Base-by-base conservation (phyloP, 2,329 filamentous ascomycete species). In the Coniochaeta hoffmannii region DNA sequence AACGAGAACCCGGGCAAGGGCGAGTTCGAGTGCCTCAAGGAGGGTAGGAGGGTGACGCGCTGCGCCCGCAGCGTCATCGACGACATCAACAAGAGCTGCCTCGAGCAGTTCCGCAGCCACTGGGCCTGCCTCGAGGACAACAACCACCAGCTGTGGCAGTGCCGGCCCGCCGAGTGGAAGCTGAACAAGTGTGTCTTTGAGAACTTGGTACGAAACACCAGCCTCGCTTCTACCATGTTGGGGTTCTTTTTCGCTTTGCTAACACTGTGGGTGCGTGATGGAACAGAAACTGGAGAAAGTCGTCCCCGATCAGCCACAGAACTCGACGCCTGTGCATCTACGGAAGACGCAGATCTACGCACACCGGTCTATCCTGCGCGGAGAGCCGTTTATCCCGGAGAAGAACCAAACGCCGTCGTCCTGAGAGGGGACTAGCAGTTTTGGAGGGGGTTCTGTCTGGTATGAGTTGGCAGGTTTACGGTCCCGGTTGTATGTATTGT, bases 141-240 rank as follows among this genome's bases (percentile, higher is more conserved):
- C 78, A 99, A 99, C 79, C 94, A 99, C 69, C 90, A 96, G 75
- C 78, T 97, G 58, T 99, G 90, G 88, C 90, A 97, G 69, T 99
- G 94, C 78, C 85, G 94, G 65, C 86, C 85, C 67, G 79, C 82
- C 61, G 94, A 99, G 79, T 87, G 90, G 83, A 86, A 86, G 69
- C 78, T 99, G 66, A 99, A 97, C 80, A 88, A 87, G 76, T 99
- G 94, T 74, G 92, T 97, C 51, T 97, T 89, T 69, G 87, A 97
- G 63, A 97, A 97, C 71, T 74, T 99, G 77, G 94, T 99, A 79
- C 59, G 88, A 19, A n/a, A n/a, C n/a, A n/a, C n/a, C n/a, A n/a
- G n/a, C 7, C 17, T 28, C 19, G 1, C n/a, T 53, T 7, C 32
- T 35, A 35, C 50, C n/a, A n/a, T n/a, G n/a, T n/a, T n/a, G n/a